Evolutionary conservation across 2,329 filamentous ascomycete species (phyloP).

Genomic region (Fusarium sp.): DNA sequence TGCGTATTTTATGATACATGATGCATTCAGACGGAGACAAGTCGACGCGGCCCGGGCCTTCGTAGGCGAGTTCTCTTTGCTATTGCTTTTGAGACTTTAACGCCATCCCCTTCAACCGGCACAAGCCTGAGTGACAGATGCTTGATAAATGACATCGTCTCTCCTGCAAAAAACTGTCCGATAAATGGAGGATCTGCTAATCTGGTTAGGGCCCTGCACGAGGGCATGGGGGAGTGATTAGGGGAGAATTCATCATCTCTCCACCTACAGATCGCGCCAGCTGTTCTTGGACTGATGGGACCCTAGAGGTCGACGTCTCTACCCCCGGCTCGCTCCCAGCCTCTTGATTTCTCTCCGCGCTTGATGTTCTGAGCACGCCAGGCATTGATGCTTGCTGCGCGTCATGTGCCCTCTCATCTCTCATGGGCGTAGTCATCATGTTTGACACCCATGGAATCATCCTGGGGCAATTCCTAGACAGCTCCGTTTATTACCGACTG

Average conservation of each 20-base stretch:
- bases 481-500: conserved; percentile 11
- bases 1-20: no score
- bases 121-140: neutral
- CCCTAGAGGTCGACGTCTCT: conserved; percentile 6
- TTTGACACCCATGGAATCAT: neutral
- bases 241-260: conserved; percentile 34
- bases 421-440: neutral
- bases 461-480: neutral
- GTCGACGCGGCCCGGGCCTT: conserved; percentile 25
- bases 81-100: neutral
- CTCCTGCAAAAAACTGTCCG: conserved; percentile 3
- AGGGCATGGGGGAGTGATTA: conserved; percentile 2
- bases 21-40: neutral
- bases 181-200: conserved; percentile 19
- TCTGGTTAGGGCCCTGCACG: conserved; percentile 35
- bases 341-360: conserved; percentile 14
- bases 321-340: conserved; percentile 20
- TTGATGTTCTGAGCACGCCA: neutral
- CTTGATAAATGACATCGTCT: neutral
- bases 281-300: conserved; percentile 23
- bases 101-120: neutral
- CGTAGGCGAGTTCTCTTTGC: neutral
- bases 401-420: neutral
- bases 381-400: neutral
- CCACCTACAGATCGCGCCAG: conserved; percentile 44